Conservation (phyloP, 2,329 filamentous ascomycete species). For the Ustulina deusta region DNA sequence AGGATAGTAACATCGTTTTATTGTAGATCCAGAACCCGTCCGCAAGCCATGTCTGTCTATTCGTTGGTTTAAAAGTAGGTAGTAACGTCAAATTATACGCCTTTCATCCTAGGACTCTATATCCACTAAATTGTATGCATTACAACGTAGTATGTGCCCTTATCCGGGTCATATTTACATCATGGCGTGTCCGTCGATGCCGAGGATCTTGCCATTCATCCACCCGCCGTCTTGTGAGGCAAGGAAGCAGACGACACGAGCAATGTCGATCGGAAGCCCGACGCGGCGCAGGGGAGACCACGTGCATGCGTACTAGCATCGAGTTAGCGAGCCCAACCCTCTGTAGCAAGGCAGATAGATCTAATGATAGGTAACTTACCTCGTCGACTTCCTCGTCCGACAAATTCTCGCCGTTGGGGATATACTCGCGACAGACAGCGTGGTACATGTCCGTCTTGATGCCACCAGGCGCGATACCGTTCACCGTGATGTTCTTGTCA, state of each 20-base stretch:
- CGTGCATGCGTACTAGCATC: slow-evolving; percentile 66
- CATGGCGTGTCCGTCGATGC: slow-evolving; percentile 51
- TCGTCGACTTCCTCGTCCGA: slow-evolving; percentile 70
- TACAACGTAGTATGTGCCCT: not conserved
- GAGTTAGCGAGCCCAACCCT: slow-evolving; percentile 22
- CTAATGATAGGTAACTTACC: slow-evolving; percentile 45
- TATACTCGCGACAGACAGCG: slow-evolving; percentile 73
- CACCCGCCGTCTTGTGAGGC: slow-evolving; percentile 61
- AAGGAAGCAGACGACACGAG: slow-evolving; percentile 70
- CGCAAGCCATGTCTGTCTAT: slow-evolving; percentile 3
- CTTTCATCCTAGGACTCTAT: not conserved
- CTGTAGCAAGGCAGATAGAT: not conserved
- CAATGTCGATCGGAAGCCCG: slow-evolving; percentile 75
- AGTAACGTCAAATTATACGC: not conserved
- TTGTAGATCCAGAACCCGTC: not conserved
- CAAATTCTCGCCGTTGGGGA: slow-evolving; percentile 67
- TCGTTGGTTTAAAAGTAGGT: slow-evolving; percentile 10
- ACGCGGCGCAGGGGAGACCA: slow-evolving; percentile 75
- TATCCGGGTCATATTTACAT: slow-evolving; percentile 43
- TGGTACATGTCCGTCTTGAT: slow-evolving; percentile 78
- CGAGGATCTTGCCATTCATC: slow-evolving; percentile 57
- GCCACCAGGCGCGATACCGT: slow-evolving; percentile 74
- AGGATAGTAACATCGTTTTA: not conserved
- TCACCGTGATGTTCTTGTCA: slow-evolving; percentile 75
- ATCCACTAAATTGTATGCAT: slow-evolving; percentile 6